Base-by-base conservation (phyloP, 2,329 filamentous ascomycete species). In the Arthrobotrys sinensis region DNA sequence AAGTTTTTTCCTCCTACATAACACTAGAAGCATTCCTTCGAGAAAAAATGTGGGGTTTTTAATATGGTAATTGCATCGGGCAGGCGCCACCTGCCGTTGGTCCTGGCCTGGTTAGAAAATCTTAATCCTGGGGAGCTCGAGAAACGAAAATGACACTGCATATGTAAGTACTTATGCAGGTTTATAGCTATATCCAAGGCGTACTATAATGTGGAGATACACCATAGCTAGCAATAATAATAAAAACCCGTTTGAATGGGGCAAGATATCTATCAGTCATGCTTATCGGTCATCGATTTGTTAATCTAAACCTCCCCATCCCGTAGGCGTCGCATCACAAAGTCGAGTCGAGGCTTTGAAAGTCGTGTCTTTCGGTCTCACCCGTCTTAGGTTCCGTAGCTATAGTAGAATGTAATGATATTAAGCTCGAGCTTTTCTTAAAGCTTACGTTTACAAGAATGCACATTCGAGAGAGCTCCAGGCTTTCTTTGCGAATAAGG, bases 231-330 rank as follows among this genome's bases (percentile, higher is more conserved):
- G 1, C 2, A 14, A 8, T 40, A 24, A 8, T n/a, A 19, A n/a
- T 16, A 55, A 21, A 16, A 60, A 40, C 10, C 8, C 40, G 11
- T 45, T 45, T 8, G 12, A 45, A n/a, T 12, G 55, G 19, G 16
- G 24, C 4, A 60, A 10, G 16, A 55, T 16, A 52, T 57, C 53
- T 43, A 60, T 60, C 55, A 60, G 55, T 60, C 55, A 60, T 60
- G 55, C 55, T 60, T 60, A 60, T 60, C 55, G 55, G 55, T 60
- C 55, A 60, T 60, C 55, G 55, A 60, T 60, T 60, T 60, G 55
- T 60, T 60, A 60, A 60, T 60, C 36, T 34, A 43, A 43, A 43
- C 34, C 19, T 19, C 63, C 32, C 32, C 32, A 24, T 28, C 21
- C 45, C 36, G 45, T 40, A n/a, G 14, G 19, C 12, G 12, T 28